phyloP scores from a whole-genome alignment of 352 stramenopile species.

The Phytophthora macrochlamydospora region DNA sequence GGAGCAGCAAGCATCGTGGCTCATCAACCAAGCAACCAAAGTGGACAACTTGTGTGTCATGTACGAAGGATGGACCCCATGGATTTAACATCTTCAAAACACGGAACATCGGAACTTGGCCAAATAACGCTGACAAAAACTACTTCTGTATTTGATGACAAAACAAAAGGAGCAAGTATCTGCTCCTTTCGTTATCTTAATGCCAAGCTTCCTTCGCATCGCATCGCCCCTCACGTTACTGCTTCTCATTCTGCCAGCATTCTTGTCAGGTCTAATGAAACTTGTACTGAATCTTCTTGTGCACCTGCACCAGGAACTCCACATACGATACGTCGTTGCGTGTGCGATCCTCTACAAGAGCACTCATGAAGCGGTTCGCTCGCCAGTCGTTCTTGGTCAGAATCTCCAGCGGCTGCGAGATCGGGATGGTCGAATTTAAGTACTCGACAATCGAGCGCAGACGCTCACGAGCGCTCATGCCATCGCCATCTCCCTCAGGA shows the following conservation, averaged over 20 bases:
- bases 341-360: conserved; percentile 87
- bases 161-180: conserved; percentile 15
- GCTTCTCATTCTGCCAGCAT: conserved; percentile 8
- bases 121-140: conserved; percentile 28
- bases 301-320: conserved; percentile 89
- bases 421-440: conserved; percentile 82
- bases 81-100: conserved; percentile 72
- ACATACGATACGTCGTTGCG: conserved; percentile 90
- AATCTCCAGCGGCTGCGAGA: conserved; percentile 85
- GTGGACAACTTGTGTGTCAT: conserved; percentile 87
- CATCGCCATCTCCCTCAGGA: conserved; percentile 32
- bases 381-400: conserved; percentile 87
- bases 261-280: conserved; percentile 67
- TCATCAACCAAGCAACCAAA: conserved; percentile 80
- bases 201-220: conserved; percentile 28
- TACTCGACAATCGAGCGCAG: conserved; percentile 78
- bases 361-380: conserved; percentile 83
- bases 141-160: conserved; percentile 33
- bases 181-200: conserved; percentile 16
- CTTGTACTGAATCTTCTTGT: conserved; percentile 93
- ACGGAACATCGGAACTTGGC: neutral
- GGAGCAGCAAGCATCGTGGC: conserved; percentile 77
- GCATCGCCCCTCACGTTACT: conserved; percentile 12
- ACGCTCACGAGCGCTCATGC: conserved; percentile 63
- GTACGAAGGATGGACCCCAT: conserved; percentile 91